Conservation (phyloP, 2,329 filamentous ascomycete genomes). For the Colletotrichum melonis region DNA sequence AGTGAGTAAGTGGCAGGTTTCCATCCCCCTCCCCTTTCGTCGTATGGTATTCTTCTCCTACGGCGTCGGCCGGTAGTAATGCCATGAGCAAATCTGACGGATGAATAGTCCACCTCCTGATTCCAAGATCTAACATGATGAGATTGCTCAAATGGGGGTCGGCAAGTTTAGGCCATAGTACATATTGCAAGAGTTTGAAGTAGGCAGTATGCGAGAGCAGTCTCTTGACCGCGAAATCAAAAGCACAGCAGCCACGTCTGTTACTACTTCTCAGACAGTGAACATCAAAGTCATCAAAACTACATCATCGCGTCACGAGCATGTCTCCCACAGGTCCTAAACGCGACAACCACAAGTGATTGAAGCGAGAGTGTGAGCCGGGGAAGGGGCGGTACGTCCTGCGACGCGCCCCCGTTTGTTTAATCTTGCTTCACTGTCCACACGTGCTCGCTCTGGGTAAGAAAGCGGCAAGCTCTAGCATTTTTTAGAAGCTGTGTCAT, state of each 20-base stretch:
- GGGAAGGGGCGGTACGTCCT: slow-evolving; percentile 40
- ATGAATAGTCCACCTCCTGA: slow-evolving; percentile 43
- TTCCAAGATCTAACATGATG: slow-evolving; percentile 45
- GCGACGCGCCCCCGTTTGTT: slow-evolving; percentile 47
- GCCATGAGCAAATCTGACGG: neutral
- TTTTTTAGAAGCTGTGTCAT: slow-evolving; percentile 63
- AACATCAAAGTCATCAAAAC: slow-evolving; percentile 20
- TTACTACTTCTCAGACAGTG: neutral
- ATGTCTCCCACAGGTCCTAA: slow-evolving; percentile 41
- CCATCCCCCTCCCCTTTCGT: neutral
- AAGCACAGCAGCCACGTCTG: neutral
- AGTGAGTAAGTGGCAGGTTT: slow-evolving; percentile 58
- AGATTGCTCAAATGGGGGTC: neutral
- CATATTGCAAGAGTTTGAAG: neutral
- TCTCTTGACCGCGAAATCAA: neutral
- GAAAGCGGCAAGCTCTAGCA: slow-evolving; percentile 75
- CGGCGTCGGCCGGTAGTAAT: neutral
- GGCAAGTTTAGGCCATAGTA: neutral
- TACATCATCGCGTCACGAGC: slow-evolving; percentile 15
- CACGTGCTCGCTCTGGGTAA: slow-evolving; percentile 70
- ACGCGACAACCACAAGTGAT: slow-evolving; percentile 39
- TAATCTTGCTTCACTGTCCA: slow-evolving; percentile 76
- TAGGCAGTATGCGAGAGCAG: neutral
- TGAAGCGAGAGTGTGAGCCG: slow-evolving; percentile 36
- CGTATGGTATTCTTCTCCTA: neutral